Evolutionary conservation across 129 eudicot species (phyloP), one percentile per base, ranked within the genome.

Genomic region (Saussurea involucrata): DNA sequence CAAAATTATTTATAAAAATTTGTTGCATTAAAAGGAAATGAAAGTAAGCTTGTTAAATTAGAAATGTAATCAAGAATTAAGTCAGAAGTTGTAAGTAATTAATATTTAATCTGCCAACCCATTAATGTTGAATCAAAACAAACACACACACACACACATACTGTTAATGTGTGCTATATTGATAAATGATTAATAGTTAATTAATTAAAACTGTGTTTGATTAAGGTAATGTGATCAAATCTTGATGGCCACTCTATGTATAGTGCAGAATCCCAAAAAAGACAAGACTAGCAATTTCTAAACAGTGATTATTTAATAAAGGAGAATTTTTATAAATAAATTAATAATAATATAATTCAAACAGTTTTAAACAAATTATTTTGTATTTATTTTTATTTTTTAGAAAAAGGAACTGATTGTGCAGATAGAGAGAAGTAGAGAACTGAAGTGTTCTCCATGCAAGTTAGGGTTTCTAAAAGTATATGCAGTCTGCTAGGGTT

Each of bases 221-320:
- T 64, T 72, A 63, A 57, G 71, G 76, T 58, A 24, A 80, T 55
- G 17, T 34, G 33, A 80, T 60, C 65, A 80, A 57, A 74, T 81
- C 71, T 61, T 55, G 75, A 68, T 80, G 76, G 71, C 76, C 84
- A 74, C 84, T 74, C 75, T 65, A 67, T 68, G 32, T 68, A 27
- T 27, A 81, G 76, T 74, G 84, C 75, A 81, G 71, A 81, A 81
- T 74, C 76, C 80, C 57, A 81, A 81, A 81, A 81, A 60, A 74
- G 84, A 81, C 80, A 81, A 81, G 76, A 67, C 31, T 74, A 28
- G 71, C 80, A 49, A 81, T 57, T 74, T 68, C 37, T 69, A 74
- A 81, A 81, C 68, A 81, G 80, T 75, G 25, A 9, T 55, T 73
- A 73, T 4, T 57, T 74, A 74, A 68, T 53, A 74, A 80, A 66